Conservation (phyloP, 2,329 filamentous ascomycete species). For the Chrysosporium queenslandicum region DNA sequence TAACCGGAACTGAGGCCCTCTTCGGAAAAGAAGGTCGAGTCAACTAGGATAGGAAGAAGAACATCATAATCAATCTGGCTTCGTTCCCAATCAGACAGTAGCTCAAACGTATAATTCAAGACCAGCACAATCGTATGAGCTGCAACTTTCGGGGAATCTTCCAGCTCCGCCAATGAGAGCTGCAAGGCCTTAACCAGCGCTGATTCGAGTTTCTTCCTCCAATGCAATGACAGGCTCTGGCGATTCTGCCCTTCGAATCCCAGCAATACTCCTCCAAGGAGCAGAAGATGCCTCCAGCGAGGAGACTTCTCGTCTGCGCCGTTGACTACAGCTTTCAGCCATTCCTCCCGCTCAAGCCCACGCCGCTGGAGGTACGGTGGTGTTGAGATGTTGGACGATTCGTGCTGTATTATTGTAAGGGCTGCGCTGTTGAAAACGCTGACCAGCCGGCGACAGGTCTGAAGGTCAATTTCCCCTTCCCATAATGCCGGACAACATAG, state of each 20-base stretch:
- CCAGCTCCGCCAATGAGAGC: slow-evolving; percentile 55
- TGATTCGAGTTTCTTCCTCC: slow-evolving; percentile 59
- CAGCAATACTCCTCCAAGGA: slow-evolving; percentile 67
- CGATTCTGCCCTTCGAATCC: slow-evolving; percentile 59
- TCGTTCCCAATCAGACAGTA: slow-evolving; percentile 53
- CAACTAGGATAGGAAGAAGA: slow-evolving; percentile 59
- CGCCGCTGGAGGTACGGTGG: slow-evolving; percentile 38
- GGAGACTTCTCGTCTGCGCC: slow-evolving; percentile 53
- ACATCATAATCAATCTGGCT: slow-evolving; percentile 54
- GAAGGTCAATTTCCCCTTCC: slow-evolving; percentile 46
- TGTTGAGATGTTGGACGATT: slow-evolving; percentile 28
- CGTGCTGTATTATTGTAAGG: slow-evolving; percentile 44
- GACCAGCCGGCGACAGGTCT: slow-evolving; percentile 47
- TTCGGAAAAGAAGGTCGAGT: slow-evolving; percentile 55
- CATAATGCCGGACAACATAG: slow-evolving; percentile 51
- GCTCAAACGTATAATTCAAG: slow-evolving; percentile 65
- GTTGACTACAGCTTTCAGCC: slow-evolving; percentile 49
- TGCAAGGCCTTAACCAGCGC: slow-evolving; percentile 67
- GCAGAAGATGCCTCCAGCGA: slow-evolving; percentile 75
- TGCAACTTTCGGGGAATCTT: slow-evolving; percentile 43
- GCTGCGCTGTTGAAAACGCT: slow-evolving; percentile 54
- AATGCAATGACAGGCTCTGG: slow-evolving; percentile 51
- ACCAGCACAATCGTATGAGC: slow-evolving; percentile 53
- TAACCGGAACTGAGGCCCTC: slow-evolving; percentile 68
- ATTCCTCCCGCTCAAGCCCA: slow-evolving; percentile 45